Evolutionary conservation across 441 rosid species (phyloP).

Genomic region (Rhodomyrtus psidioides): DNA sequence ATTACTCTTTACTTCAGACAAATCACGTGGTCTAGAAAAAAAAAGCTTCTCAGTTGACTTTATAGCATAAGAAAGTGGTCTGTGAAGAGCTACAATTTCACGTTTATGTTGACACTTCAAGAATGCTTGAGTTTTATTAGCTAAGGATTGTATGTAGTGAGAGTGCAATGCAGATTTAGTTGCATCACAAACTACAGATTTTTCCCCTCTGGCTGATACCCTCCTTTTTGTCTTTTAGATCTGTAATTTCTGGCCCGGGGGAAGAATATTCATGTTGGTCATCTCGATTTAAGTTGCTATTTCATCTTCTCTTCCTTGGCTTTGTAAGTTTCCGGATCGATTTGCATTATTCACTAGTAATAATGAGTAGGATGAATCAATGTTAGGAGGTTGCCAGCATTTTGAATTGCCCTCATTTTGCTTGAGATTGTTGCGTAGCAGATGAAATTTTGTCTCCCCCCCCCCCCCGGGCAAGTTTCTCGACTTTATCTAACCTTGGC

Average conservation of each 20-base stretch:
- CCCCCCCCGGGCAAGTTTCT: too few relatives aligned
- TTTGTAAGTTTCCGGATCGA: neutral
- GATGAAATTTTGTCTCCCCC: too few relatives aligned
- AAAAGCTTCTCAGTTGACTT: neutral
- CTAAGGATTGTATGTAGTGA: neutral
- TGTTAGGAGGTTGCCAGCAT: neutral
- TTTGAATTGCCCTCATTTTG: neutral
- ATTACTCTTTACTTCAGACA: neutral
- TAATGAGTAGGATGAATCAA: neutral
- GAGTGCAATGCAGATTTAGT: neutral
- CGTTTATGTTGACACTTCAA: neutral
- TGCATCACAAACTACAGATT: neutral
- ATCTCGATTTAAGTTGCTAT: neutral
- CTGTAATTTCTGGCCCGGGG: neutral
- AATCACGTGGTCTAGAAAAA: neutral
- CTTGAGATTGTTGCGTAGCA: neutral
- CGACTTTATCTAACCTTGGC: too few relatives aligned
- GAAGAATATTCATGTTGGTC: neutral
- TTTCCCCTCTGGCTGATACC: neutral
- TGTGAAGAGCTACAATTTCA: neutral
- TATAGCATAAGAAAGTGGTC: neutral
- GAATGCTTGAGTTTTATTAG: neutral
- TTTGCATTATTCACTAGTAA: neutral
- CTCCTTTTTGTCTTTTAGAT: neutral
- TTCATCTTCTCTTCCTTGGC: neutral